phyloP scores from a whole-genome alignment of 2,329 filamentous ascomycete species.

The Mycogone perniciosa region DNA sequence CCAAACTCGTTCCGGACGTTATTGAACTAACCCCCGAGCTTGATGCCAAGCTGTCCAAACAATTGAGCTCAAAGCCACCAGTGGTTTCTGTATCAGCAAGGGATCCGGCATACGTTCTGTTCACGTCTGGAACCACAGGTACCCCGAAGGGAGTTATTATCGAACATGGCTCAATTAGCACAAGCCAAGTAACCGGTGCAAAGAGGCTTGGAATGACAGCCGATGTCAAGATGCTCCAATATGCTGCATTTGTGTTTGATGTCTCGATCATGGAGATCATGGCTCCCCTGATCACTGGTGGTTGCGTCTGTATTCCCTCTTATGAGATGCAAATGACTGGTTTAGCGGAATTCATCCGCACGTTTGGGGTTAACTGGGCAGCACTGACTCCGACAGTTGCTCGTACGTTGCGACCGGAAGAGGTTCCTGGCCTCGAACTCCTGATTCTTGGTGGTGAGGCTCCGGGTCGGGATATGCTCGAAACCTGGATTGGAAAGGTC shows the following conservation, averaged over 20 bases:
- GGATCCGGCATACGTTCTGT: constrained; percentile 4
- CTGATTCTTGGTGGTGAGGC: constrained; percentile 7
- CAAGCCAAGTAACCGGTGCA: background rate
- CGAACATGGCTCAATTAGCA: background rate
- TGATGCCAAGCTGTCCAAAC: background rate
- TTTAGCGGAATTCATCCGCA: background rate
- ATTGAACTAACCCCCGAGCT: background rate
- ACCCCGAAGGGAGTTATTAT: constrained; percentile 8
- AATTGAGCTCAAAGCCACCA: too few relatives aligned
- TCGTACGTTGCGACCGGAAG: background rate
- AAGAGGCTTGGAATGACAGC: background rate
- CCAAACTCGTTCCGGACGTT: background rate
- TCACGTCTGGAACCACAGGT: constrained; percentile 10
- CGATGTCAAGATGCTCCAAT: constrained; percentile 8
- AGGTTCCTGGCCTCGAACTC: background rate
- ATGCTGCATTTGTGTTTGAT: constrained; percentile 15
- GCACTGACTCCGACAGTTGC: constrained; percentile 4
- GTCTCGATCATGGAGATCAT: constrained; percentile 11
- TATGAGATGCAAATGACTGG: constrained; percentile 7
- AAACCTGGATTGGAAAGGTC: background rate
- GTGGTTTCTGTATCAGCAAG: background rate
- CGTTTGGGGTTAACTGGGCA: background rate
- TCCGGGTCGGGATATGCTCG: background rate
- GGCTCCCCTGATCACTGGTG: constrained; percentile 2
- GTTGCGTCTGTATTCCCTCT: constrained; percentile 14